A percentile compares a stretch with the other conserved stretches of the same genome.
Evolutionary conservation across 1,284 basidiomycete species (phyloP).

Genomic region (Cryptococcus sp.): DNA sequence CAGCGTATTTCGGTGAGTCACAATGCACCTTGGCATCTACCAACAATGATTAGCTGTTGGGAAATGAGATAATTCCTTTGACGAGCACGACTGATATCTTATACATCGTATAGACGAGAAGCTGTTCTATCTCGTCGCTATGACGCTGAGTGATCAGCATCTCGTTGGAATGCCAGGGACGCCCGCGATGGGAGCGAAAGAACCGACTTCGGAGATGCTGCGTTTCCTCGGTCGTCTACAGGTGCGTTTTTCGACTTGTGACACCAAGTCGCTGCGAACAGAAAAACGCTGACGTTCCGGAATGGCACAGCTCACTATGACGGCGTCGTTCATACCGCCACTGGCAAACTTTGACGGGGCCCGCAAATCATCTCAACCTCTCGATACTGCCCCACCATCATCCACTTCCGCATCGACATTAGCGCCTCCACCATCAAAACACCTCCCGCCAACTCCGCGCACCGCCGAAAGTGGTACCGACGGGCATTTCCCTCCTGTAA

Average conservation of each 20-base stretch:
- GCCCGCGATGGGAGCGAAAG: slow-evolving; percentile 11
- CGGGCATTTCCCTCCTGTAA: slow-evolving; percentile 53
- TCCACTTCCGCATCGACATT: slow-evolving; percentile 14
- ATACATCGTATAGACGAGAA: slow-evolving; percentile 63
- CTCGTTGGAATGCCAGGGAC: slow-evolving; percentile 11
- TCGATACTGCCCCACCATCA: slow-evolving; percentile 13
- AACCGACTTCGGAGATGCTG: slow-evolving; percentile 62
- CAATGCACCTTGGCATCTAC: slow-evolving; percentile 14
- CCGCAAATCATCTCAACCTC: slow-evolving; percentile 51
- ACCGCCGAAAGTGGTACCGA: slow-evolving; percentile 48
- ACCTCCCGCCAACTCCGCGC: slow-evolving; percentile 34
- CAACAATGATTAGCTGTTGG: background rate
- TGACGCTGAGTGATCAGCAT: slow-evolving; percentile 57
- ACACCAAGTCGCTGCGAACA: background rate
- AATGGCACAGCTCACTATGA: slow-evolving; percentile 65
- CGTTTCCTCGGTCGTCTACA: slow-evolving; percentile 59
- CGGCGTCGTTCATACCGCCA: slow-evolving; percentile 75
- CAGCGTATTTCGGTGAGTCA: slow-evolving; percentile 16
- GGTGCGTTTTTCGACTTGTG: slow-evolving; percentile 7
- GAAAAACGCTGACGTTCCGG: slow-evolving; percentile 5
- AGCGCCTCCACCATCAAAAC: slow-evolving; percentile 28
- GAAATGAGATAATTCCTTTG: background rate
- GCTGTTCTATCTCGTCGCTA: slow-evolving; percentile 65
- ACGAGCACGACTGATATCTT: background rate
- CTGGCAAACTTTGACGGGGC: slow-evolving; percentile 29